These are phyloP conservation scores for Solanum ahanhuiri DNA, from an alignment of 257 asterid genomes.

Conservation along the genomic window DNA sequence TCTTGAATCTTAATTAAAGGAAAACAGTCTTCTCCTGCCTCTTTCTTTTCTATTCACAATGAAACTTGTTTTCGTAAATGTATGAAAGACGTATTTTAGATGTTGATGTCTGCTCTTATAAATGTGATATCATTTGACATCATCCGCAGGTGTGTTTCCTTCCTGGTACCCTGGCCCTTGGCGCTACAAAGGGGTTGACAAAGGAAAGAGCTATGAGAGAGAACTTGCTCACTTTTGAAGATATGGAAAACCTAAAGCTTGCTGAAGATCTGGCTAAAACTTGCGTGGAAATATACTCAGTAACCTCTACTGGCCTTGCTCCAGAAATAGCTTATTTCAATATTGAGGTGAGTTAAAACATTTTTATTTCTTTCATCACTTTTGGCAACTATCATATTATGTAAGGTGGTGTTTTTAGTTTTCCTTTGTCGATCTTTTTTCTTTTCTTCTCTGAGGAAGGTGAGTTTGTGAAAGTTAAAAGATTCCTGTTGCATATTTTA, in stretches of 20 bases:
- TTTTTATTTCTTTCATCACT: background rate
- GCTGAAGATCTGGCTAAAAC: constrained; percentile 94
- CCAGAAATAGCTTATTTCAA: constrained; percentile 91
- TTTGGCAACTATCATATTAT: background rate
- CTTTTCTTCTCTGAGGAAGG: background rate
- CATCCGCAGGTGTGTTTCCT: constrained; percentile 79
- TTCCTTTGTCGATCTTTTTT: background rate
- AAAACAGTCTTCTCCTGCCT: background rate
- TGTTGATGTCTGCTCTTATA: background rate
- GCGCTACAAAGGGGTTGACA: constrained; percentile 80
- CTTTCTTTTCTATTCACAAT: background rate
- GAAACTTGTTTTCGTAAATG: background rate
- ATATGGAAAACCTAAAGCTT: constrained; percentile 80
- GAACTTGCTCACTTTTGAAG: constrained; percentile 66
- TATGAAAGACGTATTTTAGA: background rate
- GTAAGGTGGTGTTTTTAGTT: background rate
- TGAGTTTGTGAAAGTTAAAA: background rate
- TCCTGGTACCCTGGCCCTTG: constrained; percentile 95
- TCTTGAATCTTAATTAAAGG: background rate
- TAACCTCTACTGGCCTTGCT: constrained; percentile 89
- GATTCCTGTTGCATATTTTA: background rate
- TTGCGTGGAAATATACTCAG: constrained; percentile 74
- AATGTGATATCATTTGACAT: background rate
- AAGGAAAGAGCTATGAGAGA: constrained; percentile 72
- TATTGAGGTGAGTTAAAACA: constrained; percentile 39